These are phyloP conservation scores for Heterobasidion irregulare DNA, from an alignment of 1,284 basidiomycete species.

Conservation along the genomic window DNA sequence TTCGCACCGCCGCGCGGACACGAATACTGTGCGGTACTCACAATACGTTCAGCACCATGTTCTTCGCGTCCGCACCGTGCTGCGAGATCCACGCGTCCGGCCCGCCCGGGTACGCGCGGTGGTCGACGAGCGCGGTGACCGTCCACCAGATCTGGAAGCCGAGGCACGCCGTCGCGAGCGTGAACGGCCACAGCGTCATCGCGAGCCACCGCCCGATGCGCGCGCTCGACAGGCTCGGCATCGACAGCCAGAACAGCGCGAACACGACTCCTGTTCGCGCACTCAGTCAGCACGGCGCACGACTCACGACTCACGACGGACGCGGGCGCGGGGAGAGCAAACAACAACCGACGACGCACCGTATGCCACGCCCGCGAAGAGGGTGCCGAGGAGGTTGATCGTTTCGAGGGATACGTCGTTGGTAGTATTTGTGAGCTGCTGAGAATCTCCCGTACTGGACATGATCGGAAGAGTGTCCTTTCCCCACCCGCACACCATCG, in stretches of 20 bases:
- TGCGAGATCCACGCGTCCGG: constrained; percentile 16
- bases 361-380: constrained; percentile 17
- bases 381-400: constrained; percentile 14
- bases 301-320: not conserved
- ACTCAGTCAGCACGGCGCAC: not conserved
- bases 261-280: constrained; percentile 15
- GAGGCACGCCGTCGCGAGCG: constrained; percentile 15
- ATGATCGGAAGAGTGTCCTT: not conserved
- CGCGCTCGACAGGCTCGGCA: constrained; percentile 3
- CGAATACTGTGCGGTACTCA: constrained; percentile 9
- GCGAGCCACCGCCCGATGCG: not conserved
- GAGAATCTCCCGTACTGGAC: not conserved
- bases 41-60: constrained; percentile 17
- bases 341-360: not conserved
- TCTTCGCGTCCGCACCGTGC: constrained; percentile 11
- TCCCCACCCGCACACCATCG: not conserved
- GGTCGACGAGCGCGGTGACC: constrained; percentile 14
- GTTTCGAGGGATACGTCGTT: constrained; percentile 4
- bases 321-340: no score
- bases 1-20: not conserved
- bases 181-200: constrained; percentile 14
- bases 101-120: constrained; percentile 12
- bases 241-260: constrained; percentile 10
- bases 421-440: not conserved
- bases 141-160: constrained; percentile 18